Evolutionary conservation across 352 stramenopile genomes (phyloP), one percentile per base, ranked within the genome.

Genomic region (Phytophthora gonapodyides): DNA sequence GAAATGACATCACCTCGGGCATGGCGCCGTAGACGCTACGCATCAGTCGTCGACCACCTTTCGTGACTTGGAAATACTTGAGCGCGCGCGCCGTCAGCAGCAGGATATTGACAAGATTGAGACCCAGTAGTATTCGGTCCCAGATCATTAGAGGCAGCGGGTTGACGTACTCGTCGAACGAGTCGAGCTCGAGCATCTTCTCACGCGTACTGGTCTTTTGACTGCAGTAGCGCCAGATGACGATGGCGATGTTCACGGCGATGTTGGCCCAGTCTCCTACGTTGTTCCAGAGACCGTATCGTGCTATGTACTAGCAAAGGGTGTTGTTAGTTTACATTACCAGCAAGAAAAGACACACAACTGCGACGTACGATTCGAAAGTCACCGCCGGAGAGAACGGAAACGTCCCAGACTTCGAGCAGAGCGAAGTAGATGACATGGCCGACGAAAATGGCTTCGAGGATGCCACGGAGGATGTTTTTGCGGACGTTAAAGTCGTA

Each of bases 11-110:
- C 16, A 89, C 73, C 50, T 89, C 78, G 30, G 80, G 80, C 80
- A 89, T 89, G n/a, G 80, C 78, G 10, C 78, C 78, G 50, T 89
- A 89, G 3, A 89, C 78, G 51, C 80, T 89, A 15, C 69, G 58
- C 80, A 89, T 89, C 13, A 89, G 69, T 3, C 78, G 74, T 1
- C 75, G 72, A 2, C 80, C 80, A 6, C 80, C 80, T 53, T 82
- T 87, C 0, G 78, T 89, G 37, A 89, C 70, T 48, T 89, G 80
- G 66, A 89, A 89, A 49, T 87, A 89, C 33, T 89, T 89, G 34
- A 89, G 78, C 5, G 80, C 76, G 9, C 80, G 69, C 3, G 51
- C 80, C 7, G 78, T 89, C n/a, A 89, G 61, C 3, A 88, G 52
- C 38, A 89, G 63, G 52, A 89, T 76, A 50, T 89, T 89, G 67